These are phyloP conservation scores for Metarhizium humberi DNA, from an alignment of 2,329 filamentous ascomycete species.

Conservation along the genomic window DNA sequence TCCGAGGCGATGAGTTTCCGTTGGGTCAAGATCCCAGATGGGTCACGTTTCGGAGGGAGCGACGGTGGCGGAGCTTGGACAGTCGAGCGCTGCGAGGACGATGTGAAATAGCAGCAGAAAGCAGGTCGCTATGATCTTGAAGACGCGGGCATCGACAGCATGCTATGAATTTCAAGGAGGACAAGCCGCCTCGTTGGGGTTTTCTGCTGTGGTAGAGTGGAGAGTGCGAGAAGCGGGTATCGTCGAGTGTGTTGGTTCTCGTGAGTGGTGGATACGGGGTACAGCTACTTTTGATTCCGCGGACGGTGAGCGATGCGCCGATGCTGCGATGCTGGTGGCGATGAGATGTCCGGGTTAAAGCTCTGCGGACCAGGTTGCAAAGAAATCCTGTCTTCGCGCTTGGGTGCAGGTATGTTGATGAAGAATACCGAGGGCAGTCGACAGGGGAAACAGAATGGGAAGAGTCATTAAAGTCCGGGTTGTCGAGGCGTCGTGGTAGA, in stretches of 20 bases:
- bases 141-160: not conserved
- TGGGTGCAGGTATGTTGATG: not conserved
- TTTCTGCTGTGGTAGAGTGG: not conserved
- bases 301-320: not conserved
- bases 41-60: not conserved
- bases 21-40: not conserved
- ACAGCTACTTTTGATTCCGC: not conserved
- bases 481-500: not conserved
- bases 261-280: not conserved
- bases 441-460: not conserved
- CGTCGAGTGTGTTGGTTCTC: slow-evolving; percentile 1
- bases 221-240: slow-evolving; percentile 5
- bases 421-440: not conserved
- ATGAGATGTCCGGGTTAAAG: not conserved
- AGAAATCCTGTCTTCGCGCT: too few species aligned
- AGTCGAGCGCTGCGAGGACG: not conserved
- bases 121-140: not conserved
- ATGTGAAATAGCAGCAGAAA: not conserved
- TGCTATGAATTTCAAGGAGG: not conserved
- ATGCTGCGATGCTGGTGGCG: not conserved
- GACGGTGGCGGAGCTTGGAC: not conserved
- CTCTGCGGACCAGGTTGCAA: too few species aligned
- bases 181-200: not conserved
- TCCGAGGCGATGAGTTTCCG: not conserved
- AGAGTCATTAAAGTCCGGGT: too few species aligned